A percentile compares a stretch with the other conserved stretches of the same genome.
Evolutionary conservation across 495 filamentous ascomycete genomes (phyloP).

Genomic region (Lichenothelia convexa): DNA sequence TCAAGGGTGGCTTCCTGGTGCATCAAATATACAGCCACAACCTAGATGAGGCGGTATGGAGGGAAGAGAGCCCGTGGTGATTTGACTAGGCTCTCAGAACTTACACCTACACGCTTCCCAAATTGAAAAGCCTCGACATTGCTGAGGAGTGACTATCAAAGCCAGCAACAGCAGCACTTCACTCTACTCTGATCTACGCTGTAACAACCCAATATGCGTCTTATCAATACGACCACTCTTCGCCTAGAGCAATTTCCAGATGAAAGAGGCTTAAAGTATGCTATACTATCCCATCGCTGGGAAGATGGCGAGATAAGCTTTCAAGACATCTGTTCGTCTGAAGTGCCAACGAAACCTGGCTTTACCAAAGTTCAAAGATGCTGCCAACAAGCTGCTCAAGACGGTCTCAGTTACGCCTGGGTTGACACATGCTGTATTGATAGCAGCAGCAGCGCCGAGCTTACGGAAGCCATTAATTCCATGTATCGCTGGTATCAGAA

Average conservation of each 20-base stretch:
- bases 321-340: background rate
- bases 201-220: background rate
- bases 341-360: background rate
- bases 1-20: too few species aligned
- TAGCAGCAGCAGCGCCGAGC: slow-evolving; percentile 3
- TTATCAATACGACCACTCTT: background rate
- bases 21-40: too few species aligned
- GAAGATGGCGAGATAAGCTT: background rate
- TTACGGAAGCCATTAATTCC: slow-evolving; percentile 4
- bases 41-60: too few species aligned
- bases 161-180: background rate
- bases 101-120: too few species aligned
- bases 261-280: background rate
- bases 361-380: background rate
- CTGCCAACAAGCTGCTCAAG: background rate
- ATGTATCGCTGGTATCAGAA: slow-evolving; percentile 7
- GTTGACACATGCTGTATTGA: slow-evolving; percentile 8
- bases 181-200: background rate
- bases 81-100: too few species aligned
- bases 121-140: too few species aligned
- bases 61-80: too few species aligned
- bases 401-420: background rate
- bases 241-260: background rate
- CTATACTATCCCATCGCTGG: background rate
- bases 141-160: too few species aligned